Base-by-base conservation (phyloP, 202 grass and related monocot genomes). In the Setaria italica region DNA sequence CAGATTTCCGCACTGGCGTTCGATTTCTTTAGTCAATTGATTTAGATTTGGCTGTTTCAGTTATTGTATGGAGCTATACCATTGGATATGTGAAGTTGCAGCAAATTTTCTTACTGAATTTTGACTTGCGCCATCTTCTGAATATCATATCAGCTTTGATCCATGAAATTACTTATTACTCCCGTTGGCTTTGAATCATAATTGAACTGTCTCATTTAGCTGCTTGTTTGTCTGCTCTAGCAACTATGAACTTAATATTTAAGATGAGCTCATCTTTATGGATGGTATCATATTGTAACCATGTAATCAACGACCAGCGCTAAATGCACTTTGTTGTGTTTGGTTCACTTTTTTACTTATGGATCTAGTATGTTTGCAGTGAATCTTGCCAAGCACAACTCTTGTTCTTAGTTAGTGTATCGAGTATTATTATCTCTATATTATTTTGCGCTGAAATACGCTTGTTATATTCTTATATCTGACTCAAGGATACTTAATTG, bases 21-120 rank as follows among this genome's bases (percentile, higher is more conserved):
- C 17, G 20, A 59, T 74, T 82, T 83, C 29, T 84, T 82, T 67
- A 57, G 19, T 64, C 35, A 54, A 20, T 81, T 75, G 42, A 12
- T 79, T 9, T 67, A 5, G 47, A 33, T 33, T 33, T 57, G n/a
- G 29, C 19, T 72, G 8, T 77, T 37, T 13, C 37, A 47, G 2
- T 49, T 85, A 58, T 21, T 60, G 25, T 72, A 1, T 48, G 25
- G 49, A 67, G 25, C 59, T 45, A 59, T 48, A 72, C 0, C 32
- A 83, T 33, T 43, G 41, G 76, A 67, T 46, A 33, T 57, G 49
- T 51, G 20, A 79, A 79, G 30, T 58, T 48, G 13, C 67, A 63
- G 46, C 35, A 68, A 56, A 49, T 73, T 47, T 47, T 76, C 4
- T 54, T 39, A 2, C 13, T 67, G 19, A 73, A 73, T 58, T 62